Conservation (phyloP, 2,329 filamentous ascomycete species). For the Gliomastix tumulicola region DNA sequence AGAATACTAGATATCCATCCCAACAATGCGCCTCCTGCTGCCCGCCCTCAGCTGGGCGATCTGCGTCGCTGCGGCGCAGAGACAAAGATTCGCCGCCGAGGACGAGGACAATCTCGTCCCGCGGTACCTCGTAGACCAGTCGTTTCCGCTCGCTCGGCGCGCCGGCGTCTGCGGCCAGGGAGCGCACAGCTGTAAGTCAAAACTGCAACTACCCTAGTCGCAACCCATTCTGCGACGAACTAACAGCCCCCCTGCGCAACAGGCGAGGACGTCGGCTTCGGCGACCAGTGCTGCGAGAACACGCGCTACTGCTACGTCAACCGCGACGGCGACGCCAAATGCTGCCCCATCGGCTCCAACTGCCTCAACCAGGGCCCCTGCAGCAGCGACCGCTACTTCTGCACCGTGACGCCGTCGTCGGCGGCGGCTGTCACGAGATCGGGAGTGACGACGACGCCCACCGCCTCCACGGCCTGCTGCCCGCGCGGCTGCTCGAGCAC, state of each 20-base stretch:
- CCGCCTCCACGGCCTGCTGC: constrained; percentile 26
- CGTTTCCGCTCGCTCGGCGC: constrained; percentile 17
- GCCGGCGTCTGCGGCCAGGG: constrained; percentile 15
- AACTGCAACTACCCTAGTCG: constrained; percentile 16
- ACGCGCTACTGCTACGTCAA: constrained; percentile 37
- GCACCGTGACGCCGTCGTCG: constrained; percentile 19
- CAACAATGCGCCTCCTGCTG: too few relatives aligned
- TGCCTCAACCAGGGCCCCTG: too few relatives aligned
- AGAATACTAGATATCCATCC: too few relatives aligned
- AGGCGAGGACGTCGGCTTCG: constrained; percentile 34
- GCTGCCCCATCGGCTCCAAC: constrained; percentile 32
- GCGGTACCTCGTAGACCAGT: constrained; percentile 19
- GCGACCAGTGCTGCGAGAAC: constrained; percentile 33
- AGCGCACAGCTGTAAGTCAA: too few relatives aligned
- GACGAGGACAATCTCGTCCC: constrained; percentile 13
- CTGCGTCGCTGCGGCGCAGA: too few relatives aligned
- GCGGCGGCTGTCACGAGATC: too few relatives aligned
- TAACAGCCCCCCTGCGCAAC: not conserved
- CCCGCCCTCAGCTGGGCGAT: too few relatives aligned
- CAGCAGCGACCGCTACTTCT: constrained; percentile 21
- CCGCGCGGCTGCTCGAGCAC: constrained; percentile 29
- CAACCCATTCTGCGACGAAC: not conserved
- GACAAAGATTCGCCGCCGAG: too few relatives aligned
- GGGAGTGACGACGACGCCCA: too few relatives aligned
- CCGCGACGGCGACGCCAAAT: constrained; percentile 19